Evolutionary conservation across 75 land plant species (phyloP), one percentile per base, ranked within the genome.

Genomic region (Picea sitchensis): DNA sequence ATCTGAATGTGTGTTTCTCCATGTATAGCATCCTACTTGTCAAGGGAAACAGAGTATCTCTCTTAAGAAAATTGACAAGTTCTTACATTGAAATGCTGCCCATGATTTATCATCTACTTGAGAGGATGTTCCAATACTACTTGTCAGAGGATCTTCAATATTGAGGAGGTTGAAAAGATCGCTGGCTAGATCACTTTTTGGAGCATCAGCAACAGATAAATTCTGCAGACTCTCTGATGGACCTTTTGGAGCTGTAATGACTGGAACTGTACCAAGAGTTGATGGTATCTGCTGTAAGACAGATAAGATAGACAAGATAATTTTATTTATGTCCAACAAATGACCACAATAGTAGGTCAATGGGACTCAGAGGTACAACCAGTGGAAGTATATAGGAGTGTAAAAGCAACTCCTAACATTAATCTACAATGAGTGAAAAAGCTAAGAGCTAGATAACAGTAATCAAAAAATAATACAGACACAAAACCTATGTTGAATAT

Each of bases 81-180:
- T 61, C 92, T 76, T 89, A 97, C 99, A 87, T 78, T 93, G 96
- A 71, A 97, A 97, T 62, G 91, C 89, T 59, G 95, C 99, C 99
- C 99, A 95, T 44, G 77, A 44, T 68, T 76, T 82, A 77, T 96
- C 94, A 78, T 92, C 90, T 23, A 80, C 65, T 36, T 88, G 78
- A 56, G 82, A 63, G 51, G 83, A 86, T 61, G 79, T 58, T 23
- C 61, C 81, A 80, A 75, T 80, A 72, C 80, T 85, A 81, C 44
- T 72, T 7, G 91, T 78, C 12, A 61, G 78, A 57, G 80, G 61
- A 69, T 81, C 34, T 36, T 94, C 91, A 81, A 92, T 78, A 30
- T 88, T 92, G 58, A 95, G 90, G 72, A 91, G 90, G 82, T 91
- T 80, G 59, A 95, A 91, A 64, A 95, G 90, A 68, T 97, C 92